Evolutionary conservation across 208 protist species (phyloP).

Genomic region (Wallacemonas collosoma): DNA sequence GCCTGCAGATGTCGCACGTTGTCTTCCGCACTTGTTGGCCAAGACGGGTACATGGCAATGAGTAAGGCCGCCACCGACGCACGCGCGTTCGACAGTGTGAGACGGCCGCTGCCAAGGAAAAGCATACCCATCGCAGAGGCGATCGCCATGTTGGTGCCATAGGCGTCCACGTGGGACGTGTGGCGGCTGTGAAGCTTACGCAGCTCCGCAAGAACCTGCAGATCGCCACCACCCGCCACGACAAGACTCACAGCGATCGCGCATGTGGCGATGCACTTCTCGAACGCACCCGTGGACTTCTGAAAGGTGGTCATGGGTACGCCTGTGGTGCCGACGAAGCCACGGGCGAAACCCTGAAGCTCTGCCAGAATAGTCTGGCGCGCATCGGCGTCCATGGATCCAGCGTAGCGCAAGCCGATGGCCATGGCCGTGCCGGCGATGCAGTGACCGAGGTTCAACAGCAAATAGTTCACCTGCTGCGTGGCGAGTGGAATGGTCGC

Average conservation of each 20-base stretch:
- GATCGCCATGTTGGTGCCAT: slow-evolving; percentile 95
- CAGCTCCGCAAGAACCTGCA: slow-evolving; percentile 70
- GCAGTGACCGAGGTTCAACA: slow-evolving; percentile 81
- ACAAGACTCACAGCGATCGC: slow-evolving; percentile 74
- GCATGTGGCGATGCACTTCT: slow-evolving; percentile 72
- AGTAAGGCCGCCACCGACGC: slow-evolving; percentile 91
- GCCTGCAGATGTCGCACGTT: slow-evolving; percentile 92
- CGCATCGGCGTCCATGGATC: slow-evolving; percentile 65
- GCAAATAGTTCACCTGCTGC: slow-evolving; percentile 73
- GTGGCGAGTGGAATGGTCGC: slow-evolving; percentile 24
- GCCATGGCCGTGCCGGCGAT: slow-evolving; percentile 72
- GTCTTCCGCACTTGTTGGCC: slow-evolving; percentile 85
- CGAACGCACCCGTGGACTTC: slow-evolving; percentile 74
- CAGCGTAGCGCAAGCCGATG: slow-evolving; percentile 80
- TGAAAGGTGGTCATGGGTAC: slow-evolving; percentile 54
- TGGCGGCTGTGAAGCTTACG: slow-evolving; percentile 62
- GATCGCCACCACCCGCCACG: slow-evolving; percentile 94
- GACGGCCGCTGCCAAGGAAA: slow-evolving; percentile 93
- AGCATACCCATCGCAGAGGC: slow-evolving; percentile 95
- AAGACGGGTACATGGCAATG: slow-evolving; percentile 93
- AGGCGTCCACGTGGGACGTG: slow-evolving; percentile 37
- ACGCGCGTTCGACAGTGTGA: slow-evolving; percentile 85
- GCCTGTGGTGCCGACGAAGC: slow-evolving; percentile 62
- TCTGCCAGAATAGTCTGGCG: slow-evolving; percentile 58
- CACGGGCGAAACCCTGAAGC: slow-evolving; percentile 69